Evolutionary conservation across 495 filamentous ascomycete species (phyloP).

Genomic region (Neurospora tetrasperma): DNA sequence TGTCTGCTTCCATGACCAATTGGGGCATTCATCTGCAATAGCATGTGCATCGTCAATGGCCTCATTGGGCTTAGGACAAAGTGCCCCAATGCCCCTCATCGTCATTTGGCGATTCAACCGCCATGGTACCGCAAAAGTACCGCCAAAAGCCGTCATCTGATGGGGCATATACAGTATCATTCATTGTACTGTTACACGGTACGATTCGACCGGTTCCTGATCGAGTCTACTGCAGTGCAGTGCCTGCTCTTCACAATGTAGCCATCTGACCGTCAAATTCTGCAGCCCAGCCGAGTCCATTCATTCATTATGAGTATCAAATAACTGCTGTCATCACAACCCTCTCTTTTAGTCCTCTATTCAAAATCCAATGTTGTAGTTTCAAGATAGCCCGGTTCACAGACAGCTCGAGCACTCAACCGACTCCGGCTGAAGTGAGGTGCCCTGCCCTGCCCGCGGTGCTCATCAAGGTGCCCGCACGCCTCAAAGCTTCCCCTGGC

Average conservation of each 20-base stretch:
- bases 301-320: background rate
- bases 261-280: background rate
- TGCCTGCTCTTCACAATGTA: background rate
- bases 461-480: background rate
- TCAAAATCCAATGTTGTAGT: background rate
- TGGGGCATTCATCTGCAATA: background rate
- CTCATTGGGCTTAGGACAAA: background rate
- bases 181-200: background rate
- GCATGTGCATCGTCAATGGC: slow-evolving; percentile 1
- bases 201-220: background rate
- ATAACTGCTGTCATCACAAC: background rate
- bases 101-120: background rate
- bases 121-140: background rate
- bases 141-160: background rate
- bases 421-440: too few species aligned
- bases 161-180: background rate
- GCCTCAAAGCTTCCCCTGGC: background rate
- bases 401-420: too few species aligned
- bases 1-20: background rate
- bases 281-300: background rate
- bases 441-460: too few species aligned
- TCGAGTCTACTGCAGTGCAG: too few species aligned
- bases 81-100: background rate
- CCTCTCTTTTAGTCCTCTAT: background rate
- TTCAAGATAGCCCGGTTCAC: too few species aligned